phyloP scores from a whole-genome alignment of 1,284 basidiomycete genomes.

The Papiliotrema nemorosa region DNA sequence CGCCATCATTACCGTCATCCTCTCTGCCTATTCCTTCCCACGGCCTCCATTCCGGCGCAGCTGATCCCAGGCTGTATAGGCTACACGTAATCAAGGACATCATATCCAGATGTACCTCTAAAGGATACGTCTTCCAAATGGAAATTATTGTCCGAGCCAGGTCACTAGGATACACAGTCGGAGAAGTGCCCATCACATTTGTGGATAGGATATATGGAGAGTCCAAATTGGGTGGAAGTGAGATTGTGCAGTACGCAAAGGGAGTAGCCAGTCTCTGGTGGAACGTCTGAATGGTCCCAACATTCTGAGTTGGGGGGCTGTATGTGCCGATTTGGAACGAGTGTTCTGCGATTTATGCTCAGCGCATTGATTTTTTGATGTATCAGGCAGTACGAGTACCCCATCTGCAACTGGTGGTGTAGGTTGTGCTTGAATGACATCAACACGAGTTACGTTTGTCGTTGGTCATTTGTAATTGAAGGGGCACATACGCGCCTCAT shows the following conservation, averaged over 20 bases:
- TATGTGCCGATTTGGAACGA: too few species aligned
- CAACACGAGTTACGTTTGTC: too few species aligned
- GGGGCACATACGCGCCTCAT: too few species aligned
- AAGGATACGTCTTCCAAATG: conserved; percentile 95
- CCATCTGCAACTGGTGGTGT: too few species aligned
- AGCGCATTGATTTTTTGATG: too few species aligned
- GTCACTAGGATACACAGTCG: conserved; percentile 74
- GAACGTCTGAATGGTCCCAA: conserved; percentile 48
- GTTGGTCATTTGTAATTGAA: too few species aligned
- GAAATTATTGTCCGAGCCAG: conserved; percentile 91
- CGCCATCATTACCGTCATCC: too few species aligned
- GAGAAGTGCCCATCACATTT: conserved; percentile 89
- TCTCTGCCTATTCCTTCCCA: not conserved
- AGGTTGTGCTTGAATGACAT: too few species aligned
- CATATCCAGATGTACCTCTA: conserved; percentile 74
- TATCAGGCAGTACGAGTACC: too few species aligned
- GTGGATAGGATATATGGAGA: conserved; percentile 89
- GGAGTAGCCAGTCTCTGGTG: conserved; percentile 78
- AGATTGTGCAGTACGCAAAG: conserved; percentile 82
- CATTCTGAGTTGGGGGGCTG: not conserved
- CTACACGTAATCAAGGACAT: conserved; percentile 71
- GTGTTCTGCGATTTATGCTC: too few species aligned
- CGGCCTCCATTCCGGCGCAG: too few species aligned
- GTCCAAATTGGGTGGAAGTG: conserved; percentile 82
- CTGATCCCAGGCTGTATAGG: conserved; percentile 64